Conservation (phyloP, 345 rosid species). For the Ceriops decandra region DNA sequence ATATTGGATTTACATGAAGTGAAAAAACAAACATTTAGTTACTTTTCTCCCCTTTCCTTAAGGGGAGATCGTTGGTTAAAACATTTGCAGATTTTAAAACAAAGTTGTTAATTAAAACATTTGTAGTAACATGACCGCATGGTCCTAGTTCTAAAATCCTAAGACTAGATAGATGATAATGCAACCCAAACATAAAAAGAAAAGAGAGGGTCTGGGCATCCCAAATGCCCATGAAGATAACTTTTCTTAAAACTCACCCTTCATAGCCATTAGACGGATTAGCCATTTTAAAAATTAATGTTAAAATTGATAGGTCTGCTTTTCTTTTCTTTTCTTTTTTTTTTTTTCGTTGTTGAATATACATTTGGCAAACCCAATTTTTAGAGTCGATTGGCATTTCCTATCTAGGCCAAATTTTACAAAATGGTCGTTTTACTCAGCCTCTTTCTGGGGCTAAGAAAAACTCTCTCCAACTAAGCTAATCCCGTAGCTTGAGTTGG, state of each 20-base stretch:
- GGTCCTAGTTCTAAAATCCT: conserved; percentile 63
- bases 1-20: conserved; percentile 41
- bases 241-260: conserved; percentile 42
- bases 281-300: conserved; percentile 33
- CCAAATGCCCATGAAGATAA: conserved; percentile 16
- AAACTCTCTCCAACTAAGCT: conserved; percentile 33
- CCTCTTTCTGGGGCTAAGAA: conserved; percentile 22
- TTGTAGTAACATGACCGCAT: conserved; percentile 35
- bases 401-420: conserved; percentile 51
- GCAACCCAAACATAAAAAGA: conserved; percentile 10
- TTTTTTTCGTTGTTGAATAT: conserved; percentile 23
- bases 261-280: conserved; percentile 34
- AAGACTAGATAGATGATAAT: conserved; percentile 49
- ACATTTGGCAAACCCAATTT: conserved; percentile 52
- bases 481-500: conserved; percentile 42
- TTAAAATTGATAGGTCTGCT: conserved; percentile 35
- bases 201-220: conserved; percentile 20
- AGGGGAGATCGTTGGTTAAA: conserved; percentile 37
- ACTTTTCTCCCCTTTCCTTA: conserved; percentile 41
- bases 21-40: conserved; percentile 14
- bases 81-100: conserved; percentile 18
- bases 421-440: conserved; percentile 30
- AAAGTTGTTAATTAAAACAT: conserved; percentile 14
- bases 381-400: conserved; percentile 54
- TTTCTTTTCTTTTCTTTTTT: conserved; percentile 11